These are phyloP conservation scores for Pseudogymnoascus sp. DNA, from an alignment of 2,329 filamentous ascomycete species.

Conservation along the genomic window DNA sequence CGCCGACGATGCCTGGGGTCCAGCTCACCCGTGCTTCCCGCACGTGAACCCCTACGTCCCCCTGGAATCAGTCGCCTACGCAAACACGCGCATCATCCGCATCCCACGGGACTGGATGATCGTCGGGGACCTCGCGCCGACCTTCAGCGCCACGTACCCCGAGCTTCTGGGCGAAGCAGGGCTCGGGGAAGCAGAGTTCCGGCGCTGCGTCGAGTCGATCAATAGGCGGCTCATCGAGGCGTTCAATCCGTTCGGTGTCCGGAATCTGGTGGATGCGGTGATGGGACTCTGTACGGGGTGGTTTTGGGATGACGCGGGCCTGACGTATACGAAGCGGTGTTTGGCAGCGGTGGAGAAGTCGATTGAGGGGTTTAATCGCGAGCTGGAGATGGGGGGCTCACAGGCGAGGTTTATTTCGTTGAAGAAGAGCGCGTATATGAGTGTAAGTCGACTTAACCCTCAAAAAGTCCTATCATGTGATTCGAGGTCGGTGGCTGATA, in stretches of 20 bases:
- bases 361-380: slow-evolving; percentile 78
- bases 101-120: slow-evolving; percentile 87
- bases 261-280: slow-evolving; percentile 71
- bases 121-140: slow-evolving; percentile 79
- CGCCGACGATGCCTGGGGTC: slow-evolving; percentile 76
- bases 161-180: slow-evolving; percentile 85
- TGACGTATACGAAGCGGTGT: slow-evolving; percentile 65
- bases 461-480: background rate
- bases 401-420: slow-evolving; percentile 63
- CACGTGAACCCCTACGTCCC: slow-evolving; percentile 90
- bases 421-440: slow-evolving; percentile 81
- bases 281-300: slow-evolving; percentile 81
- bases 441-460: slow-evolving; percentile 39
- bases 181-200: slow-evolving; percentile 77
- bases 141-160: slow-evolving; percentile 90
- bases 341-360: slow-evolving; percentile 65
- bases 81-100: slow-evolving; percentile 78
- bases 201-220: slow-evolving; percentile 68
- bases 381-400: slow-evolving; percentile 50
- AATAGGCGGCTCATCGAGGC: slow-evolving; percentile 69
- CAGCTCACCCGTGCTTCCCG: slow-evolving; percentile 86
- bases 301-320: slow-evolving; percentile 85
- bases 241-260: slow-evolving; percentile 67
- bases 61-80: slow-evolving; percentile 61
- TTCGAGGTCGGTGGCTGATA: background rate